Base-by-base conservation (phyloP, 2,329 filamentous ascomycete species). In the Pseudogymnoascus destructans region DNA sequence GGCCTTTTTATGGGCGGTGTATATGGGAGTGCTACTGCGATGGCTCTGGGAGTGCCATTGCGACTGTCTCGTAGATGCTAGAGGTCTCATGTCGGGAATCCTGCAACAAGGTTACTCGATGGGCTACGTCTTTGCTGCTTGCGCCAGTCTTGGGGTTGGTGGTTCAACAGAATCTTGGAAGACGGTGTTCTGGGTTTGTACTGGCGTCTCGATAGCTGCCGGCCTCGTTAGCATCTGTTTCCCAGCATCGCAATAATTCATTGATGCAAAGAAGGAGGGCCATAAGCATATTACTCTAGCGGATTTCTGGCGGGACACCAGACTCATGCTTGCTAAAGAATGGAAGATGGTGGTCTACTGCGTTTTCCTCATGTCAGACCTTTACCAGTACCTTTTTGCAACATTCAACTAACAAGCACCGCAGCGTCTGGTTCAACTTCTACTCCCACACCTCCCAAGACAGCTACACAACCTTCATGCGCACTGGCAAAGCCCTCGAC, bases 361-460 rank as follows among this genome's bases (percentile, higher is more conserved):
- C 70, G 75, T 87, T 69, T 76, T 91, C 62, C 75, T 92, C 57
- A 90, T 91, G 87, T 49, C 27, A 49, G 42, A 3, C 23, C 42
- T 27, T 10, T 17, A 27, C 23, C 23, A 15, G 7, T n/a, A 15
- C 0, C 87, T 68, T 73, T 73, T 40, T 27, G 11, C 13, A 5
- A 35, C 19, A 33, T 17, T 67, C 23, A 13, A 49, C 42, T 49
- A 49, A 49, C 42, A 71, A 71, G 65, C 73, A 49, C 2, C 13
- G 3, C 32, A 27, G 23, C 35, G 25, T 63, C 17, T 64, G 63
- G 69, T 82, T 83, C 74, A 84, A 84, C 72, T 83, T 77, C 70
- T 89, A 87, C 73, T 86, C 84, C 56, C 87, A 92, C 74, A 88
- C 86, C 1, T 85, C 82, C 21, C 87, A 92, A 69, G 87, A 92